These are phyloP conservation scores for Pholiota conissans DNA, from an alignment of 768 basidiomycete species.

Conservation along the genomic window DNA sequence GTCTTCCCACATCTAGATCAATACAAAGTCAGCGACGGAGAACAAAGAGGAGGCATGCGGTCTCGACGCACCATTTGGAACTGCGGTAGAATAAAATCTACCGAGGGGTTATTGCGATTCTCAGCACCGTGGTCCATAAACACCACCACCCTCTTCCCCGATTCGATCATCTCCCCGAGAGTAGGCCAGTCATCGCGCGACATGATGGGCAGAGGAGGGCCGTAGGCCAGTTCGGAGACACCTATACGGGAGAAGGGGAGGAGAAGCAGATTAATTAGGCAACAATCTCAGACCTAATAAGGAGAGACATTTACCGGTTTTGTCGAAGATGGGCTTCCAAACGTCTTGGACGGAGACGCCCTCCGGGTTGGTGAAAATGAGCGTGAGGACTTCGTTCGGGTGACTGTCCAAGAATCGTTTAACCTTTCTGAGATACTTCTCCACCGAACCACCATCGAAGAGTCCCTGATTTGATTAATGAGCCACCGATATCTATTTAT, in stretches of 20 bases:
- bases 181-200: conserved; percentile 59
- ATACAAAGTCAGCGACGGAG: not conserved
- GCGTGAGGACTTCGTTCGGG: conserved; percentile 62
- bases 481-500: not conserved
- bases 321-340: conserved; percentile 54
- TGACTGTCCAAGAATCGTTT: conserved; percentile 56
- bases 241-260: conserved; percentile 20
- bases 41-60: not conserved
- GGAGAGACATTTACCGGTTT: conserved; percentile 36
- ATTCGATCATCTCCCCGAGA: conserved; percentile 56
- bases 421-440: conserved; percentile 48
- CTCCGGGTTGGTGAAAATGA: conserved; percentile 68
- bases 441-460: conserved; percentile 53
- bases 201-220: conserved; percentile 46
- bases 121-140: conserved; percentile 56
- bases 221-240: conserved; percentile 42
- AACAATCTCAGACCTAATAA: not conserved
- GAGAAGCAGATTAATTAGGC: too few relatives aligned
- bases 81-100: conserved; percentile 55
- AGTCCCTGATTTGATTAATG: conserved; percentile 24
- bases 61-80: conserved; percentile 46
- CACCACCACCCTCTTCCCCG: conserved; percentile 55
- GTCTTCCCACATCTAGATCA: conserved; percentile 56
- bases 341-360: conserved; percentile 41
- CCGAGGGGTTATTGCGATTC: conserved; percentile 25